phyloP scores from a whole-genome alignment of 768 basidiomycete genomes.

The Wakefieldia striispora region DNA sequence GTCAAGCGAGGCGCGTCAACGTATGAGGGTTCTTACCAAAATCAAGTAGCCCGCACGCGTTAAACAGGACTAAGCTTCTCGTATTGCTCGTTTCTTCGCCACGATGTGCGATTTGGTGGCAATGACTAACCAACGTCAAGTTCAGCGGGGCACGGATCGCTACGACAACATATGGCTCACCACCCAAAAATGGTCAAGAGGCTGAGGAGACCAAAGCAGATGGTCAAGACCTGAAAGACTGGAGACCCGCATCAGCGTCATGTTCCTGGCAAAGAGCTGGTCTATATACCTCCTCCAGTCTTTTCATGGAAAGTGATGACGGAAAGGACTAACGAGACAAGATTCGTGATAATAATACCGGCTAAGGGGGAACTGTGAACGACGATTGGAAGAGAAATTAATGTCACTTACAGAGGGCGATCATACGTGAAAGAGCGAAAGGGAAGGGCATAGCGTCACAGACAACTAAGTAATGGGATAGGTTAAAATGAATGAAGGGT shows the following conservation, averaged over 20 bases:
- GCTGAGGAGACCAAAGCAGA: conserved; percentile 12
- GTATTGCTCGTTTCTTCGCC: conserved; percentile 21
- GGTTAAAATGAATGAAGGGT: conserved; percentile 6
- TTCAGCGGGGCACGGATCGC: neutral
- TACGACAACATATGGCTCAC: conserved; percentile 10
- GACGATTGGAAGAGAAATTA: neutral
- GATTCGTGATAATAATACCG: conserved; percentile 13
- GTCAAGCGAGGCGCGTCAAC: neutral
- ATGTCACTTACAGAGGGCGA: conserved; percentile 20
- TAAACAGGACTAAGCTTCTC: conserved; percentile 24
- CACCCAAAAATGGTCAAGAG: conserved; percentile 14
- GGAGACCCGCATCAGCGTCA: neutral
- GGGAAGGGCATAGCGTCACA: conserved; percentile 28
- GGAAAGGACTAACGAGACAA: conserved; percentile 15
- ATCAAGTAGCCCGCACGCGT: conserved; percentile 14
- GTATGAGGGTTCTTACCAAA: conserved; percentile 11
- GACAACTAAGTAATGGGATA: conserved; percentile 12
- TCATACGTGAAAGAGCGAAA: conserved; percentile 17
- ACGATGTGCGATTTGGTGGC: conserved; percentile 7
- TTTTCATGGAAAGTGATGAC: conserved; percentile 14
- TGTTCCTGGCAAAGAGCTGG: neutral
- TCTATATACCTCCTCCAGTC: conserved; percentile 21
- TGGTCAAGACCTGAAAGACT: conserved; percentile 23
- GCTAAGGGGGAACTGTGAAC: conserved; percentile 14
- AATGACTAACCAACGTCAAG: conserved; percentile 6